These are phyloP conservation scores for Diplosphaera chodatii DNA, from an alignment of 139 green algal species.

Conservation along the genomic window DNA sequence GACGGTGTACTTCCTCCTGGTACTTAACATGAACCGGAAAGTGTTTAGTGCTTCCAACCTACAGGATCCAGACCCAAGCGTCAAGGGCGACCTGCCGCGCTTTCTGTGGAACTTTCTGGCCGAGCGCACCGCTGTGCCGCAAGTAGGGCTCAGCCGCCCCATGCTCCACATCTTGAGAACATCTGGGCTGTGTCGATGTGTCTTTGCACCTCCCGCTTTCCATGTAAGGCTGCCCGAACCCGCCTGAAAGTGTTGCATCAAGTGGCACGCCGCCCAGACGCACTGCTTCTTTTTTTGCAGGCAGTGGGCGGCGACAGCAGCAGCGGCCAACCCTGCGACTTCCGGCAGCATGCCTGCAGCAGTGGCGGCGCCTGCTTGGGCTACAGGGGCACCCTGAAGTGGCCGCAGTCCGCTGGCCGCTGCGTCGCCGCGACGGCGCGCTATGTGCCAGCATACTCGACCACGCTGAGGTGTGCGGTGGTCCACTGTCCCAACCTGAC, in stretches of 20 bases:
- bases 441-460: conserved; percentile 55
- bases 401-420: conserved; percentile 8
- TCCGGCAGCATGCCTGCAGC: conserved; percentile 10
- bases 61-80: conserved; percentile 10
- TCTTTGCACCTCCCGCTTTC: too few species aligned
- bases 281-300: too few species aligned
- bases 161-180: too few species aligned
- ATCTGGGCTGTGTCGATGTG: too few species aligned
- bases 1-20: too few species aligned
- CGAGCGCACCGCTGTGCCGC: not conserved
- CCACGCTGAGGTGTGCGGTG: conserved; percentile 23
- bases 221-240: too few species aligned
- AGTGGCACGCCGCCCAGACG: too few species aligned
- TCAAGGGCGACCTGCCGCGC: conserved; percentile 33
- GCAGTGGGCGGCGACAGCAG: not conserved
- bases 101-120: conserved; percentile 53
- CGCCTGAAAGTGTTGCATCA: too few species aligned
- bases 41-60: too few species aligned
- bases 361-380: conserved; percentile 23
- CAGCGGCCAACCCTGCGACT: conserved; percentile 14
- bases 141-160: too few species aligned
- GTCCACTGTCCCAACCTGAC: too few species aligned
- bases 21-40: too few species aligned
- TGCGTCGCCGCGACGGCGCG: conserved; percentile 43
- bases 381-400: conserved; percentile 5